phyloP scores from a whole-genome alignment of 2,329 filamentous ascomycete genomes.

The Aureobasidium vineae region DNA sequence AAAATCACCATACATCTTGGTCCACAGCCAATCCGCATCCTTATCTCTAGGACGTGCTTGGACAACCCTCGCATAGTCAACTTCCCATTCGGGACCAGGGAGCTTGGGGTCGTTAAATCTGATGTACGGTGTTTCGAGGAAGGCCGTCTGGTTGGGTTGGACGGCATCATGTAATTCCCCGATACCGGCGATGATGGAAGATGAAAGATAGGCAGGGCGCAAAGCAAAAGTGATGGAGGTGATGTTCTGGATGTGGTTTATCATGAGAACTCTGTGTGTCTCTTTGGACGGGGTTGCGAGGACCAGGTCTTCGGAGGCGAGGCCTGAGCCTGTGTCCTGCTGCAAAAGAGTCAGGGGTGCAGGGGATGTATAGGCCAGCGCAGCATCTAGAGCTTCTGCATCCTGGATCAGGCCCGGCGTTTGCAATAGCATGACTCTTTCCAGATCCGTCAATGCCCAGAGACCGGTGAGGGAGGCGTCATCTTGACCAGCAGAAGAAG shows the following conservation, averaged over 20 bases:
- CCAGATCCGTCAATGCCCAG: slow-evolving; percentile 47
- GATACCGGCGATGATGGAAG: slow-evolving; percentile 36
- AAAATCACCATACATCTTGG: slow-evolving; percentile 51
- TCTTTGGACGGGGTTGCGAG: slow-evolving; percentile 33
- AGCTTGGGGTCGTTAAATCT: slow-evolving; percentile 49
- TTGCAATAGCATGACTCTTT: slow-evolving; percentile 47
- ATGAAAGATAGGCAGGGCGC: slow-evolving; percentile 34
- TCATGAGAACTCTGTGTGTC: slow-evolving; percentile 29
- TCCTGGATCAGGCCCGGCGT: slow-evolving; percentile 49
- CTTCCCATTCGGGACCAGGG: slow-evolving; percentile 52
- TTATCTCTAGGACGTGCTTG: slow-evolving; percentile 46
- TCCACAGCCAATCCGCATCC: slow-evolving; percentile 51
- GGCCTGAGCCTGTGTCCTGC: not conserved
- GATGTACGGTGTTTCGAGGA: slow-evolving; percentile 47
- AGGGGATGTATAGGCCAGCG: slow-evolving; percentile 42
- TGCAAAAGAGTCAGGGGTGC: slow-evolving; percentile 37
- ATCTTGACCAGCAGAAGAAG: slow-evolving; percentile 33
- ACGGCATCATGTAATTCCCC: slow-evolving; percentile 34
- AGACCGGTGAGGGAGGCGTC: slow-evolving; percentile 48
- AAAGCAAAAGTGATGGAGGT: slow-evolving; percentile 37
- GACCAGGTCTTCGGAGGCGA: slow-evolving; percentile 36
- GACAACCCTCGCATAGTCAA: slow-evolving; percentile 45
- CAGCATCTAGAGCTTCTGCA: slow-evolving; percentile 47
- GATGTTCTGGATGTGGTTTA: slow-evolving; percentile 28
- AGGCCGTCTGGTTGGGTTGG: slow-evolving; percentile 43